These are phyloP conservation scores for Pythium aphanidermatum DNA, from an alignment of 352 stramenopile genomes.

Conservation along the genomic window DNA sequence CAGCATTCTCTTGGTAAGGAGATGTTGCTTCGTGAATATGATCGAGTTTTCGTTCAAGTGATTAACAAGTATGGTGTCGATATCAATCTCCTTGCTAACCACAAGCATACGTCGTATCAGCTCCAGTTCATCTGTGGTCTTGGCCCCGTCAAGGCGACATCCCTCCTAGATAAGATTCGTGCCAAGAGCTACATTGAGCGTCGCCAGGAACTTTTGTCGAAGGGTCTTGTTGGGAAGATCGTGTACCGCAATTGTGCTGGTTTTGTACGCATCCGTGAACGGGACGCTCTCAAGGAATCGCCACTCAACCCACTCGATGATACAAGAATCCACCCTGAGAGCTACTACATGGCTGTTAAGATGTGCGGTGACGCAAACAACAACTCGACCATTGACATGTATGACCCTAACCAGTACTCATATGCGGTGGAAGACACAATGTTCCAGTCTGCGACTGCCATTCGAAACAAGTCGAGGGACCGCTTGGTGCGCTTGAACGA, in stretches of 20 bases:
- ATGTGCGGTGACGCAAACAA: conserved; percentile 90
- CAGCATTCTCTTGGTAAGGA: conserved; percentile 85
- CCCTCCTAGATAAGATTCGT: conserved; percentile 77
- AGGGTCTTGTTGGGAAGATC: conserved; percentile 77
- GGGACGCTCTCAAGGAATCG: conserved; percentile 75
- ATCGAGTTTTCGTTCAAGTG: conserved; percentile 78
- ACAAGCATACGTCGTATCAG: conserved; percentile 84
- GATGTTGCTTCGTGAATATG: conserved; percentile 78
- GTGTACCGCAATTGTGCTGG: conserved; percentile 86
- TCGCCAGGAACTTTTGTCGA: conserved; percentile 81
- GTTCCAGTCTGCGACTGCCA: conserved; percentile 84
- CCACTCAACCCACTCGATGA: conserved; percentile 85
- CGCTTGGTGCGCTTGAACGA: conserved; percentile 30
- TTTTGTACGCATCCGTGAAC: conserved; percentile 85
- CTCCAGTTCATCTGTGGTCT: conserved; percentile 85
- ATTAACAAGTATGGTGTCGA: conserved; percentile 88
- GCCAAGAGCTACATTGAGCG: conserved; percentile 84
- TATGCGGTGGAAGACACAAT: conserved; percentile 89
- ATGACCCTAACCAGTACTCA: conserved; percentile 87
- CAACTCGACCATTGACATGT: conserved; percentile 90
- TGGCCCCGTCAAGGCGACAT: conserved; percentile 72
- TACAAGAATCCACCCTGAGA: conserved; percentile 85
- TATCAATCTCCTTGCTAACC: conserved; percentile 86
- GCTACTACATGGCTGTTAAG: conserved; percentile 90
- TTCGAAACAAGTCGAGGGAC: conserved; percentile 26